These are phyloP conservation scores for Withania somnifera DNA, from an alignment of 305 asterid genomes.

Conservation along the genomic window DNA sequence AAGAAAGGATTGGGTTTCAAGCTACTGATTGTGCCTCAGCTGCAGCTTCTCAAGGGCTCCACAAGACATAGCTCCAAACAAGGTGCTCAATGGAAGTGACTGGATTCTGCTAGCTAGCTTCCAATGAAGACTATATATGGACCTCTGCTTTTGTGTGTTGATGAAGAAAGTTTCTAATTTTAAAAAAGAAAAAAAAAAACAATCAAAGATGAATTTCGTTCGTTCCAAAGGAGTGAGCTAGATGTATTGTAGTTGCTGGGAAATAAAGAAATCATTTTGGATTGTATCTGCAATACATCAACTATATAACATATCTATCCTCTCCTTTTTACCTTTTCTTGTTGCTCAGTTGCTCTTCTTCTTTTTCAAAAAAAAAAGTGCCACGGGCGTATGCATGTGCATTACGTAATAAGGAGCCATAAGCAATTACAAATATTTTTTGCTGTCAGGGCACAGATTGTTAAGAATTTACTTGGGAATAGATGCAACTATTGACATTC, in stretches of 20 bases:
- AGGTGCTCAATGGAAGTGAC: not conserved
- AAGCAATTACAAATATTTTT: not conserved
- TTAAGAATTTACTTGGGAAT: not conserved
- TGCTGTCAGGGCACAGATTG: not conserved
- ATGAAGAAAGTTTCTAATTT: not conserved
- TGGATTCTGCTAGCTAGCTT: not conserved
- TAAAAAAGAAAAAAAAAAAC: not conserved
- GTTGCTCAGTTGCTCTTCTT: too few species aligned
- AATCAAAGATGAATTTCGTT: not conserved
- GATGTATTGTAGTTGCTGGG: not conserved
- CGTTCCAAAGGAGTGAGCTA: not conserved
- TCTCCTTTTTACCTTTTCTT: not conserved
- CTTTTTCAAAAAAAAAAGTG: not conserved
- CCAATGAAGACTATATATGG: not conserved
- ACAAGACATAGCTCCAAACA: slow-evolving; percentile 5
- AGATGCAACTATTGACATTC: not conserved
- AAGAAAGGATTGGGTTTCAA: slow-evolving; percentile 58
- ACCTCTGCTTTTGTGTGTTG: not conserved
- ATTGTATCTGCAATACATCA: not conserved
- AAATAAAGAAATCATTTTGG: not conserved
- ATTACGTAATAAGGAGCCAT: not conserved
- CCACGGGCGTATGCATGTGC: not conserved
- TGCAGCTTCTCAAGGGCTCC: slow-evolving; percentile 37
- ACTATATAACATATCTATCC: not conserved
- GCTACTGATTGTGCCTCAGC: slow-evolving; percentile 47